Evolutionary conservation across 805 yeast genomes (phyloP).

Genomic region (Cyberlindnera lachancei): DNA sequence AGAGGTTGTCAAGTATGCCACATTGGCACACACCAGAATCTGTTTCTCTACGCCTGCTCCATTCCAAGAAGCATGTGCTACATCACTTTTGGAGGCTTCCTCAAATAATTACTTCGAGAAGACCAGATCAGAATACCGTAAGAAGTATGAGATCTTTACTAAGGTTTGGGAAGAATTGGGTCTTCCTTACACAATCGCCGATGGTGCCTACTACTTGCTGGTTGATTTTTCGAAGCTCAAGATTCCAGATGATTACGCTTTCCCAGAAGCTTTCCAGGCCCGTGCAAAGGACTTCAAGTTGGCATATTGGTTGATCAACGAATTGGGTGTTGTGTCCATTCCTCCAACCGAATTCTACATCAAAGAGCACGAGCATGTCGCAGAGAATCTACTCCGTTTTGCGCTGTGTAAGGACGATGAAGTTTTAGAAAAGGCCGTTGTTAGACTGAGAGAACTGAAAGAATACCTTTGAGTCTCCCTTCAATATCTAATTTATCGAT

Average conservation of each 20-base stretch:
- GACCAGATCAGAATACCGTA: conserved; percentile 59
- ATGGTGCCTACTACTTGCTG: conserved; percentile 88
- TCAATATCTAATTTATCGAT: too few species aligned
- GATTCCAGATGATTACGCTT: conserved; percentile 64
- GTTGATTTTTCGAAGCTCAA: conserved; percentile 81
- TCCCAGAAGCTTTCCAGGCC: conserved; percentile 58
- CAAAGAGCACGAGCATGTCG: conserved; percentile 60
- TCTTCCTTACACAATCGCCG: conserved; percentile 83
- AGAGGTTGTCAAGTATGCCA: conserved; percentile 72
- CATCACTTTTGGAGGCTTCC: conserved; percentile 59
- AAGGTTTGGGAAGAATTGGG: conserved; percentile 78
- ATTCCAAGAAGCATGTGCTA: conserved; percentile 84
- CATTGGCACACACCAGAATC: conserved; percentile 89
- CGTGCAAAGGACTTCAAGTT: conserved; percentile 81
- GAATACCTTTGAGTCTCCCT: conserved; percentile 39
- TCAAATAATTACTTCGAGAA: conserved; percentile 58
- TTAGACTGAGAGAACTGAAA: conserved; percentile 62
- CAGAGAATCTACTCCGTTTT: conserved; percentile 82
- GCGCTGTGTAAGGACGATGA: conserved; percentile 94
- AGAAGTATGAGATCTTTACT: conserved; percentile 69
- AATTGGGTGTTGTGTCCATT: conserved; percentile 89
- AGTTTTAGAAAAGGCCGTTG: conserved; percentile 74
- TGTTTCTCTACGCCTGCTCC: conserved; percentile 91
- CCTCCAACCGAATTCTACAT: conserved; percentile 95
- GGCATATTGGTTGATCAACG: conserved; percentile 90